Conservation (phyloP, 73 alveolate species). For the Paramecium sonneborni region DNA sequence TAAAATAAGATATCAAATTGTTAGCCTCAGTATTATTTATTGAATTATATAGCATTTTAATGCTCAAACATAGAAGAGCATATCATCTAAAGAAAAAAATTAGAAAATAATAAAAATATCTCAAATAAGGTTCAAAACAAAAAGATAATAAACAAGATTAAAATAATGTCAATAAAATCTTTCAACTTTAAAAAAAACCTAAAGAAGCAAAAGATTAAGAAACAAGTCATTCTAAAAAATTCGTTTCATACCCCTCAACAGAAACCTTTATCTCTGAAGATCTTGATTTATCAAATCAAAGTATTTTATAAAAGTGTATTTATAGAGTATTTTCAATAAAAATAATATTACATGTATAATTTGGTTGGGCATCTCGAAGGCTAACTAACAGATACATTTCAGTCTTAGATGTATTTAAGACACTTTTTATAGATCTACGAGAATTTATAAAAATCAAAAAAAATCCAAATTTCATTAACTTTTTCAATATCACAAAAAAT, state of each 20-base stretch:
- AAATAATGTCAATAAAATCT: not conserved
- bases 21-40: not conserved
- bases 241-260: not conserved
- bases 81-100: not conserved
- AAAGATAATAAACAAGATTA: not conserved
- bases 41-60: not conserved
- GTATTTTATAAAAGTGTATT: not conserved
- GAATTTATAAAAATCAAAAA: not conserved
- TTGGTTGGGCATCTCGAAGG: not conserved
- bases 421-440: conserved; percentile 6
- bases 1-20: not conserved
- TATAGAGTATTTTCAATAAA: not conserved
- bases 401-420: not conserved
- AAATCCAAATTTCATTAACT: not conserved
- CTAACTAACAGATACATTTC: not conserved
- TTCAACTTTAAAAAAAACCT: not conserved
- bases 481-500: not conserved
- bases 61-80: not conserved
- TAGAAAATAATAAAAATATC: not conserved
- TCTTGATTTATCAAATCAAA: not conserved
- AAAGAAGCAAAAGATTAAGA: not conserved
- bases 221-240: not conserved
- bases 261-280: not conserved
- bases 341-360: not conserved
- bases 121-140: not conserved